A percentile compares a stretch with the other conserved stretches of the same genome.
Conservation (phyloP, 1,139 yeast genomes). For the Scheffersomyces illinoinensis region DNA sequence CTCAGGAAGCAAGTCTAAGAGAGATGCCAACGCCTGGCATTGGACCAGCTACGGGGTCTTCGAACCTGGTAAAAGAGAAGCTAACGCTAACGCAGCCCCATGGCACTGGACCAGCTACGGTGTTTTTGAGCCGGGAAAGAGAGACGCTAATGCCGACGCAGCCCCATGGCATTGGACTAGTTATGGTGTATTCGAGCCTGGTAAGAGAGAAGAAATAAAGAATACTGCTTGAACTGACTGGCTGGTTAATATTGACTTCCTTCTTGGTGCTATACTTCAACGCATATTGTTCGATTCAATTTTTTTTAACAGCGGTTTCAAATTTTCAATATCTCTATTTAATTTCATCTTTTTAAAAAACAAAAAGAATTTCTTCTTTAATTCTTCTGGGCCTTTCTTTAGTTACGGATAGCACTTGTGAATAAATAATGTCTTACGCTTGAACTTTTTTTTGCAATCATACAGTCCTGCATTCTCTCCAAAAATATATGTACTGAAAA, state of each 20-base stretch:
- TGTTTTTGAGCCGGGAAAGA: conserved; percentile 11
- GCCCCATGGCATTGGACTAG: conserved; percentile 17
- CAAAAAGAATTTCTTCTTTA: not conserved
- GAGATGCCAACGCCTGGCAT: conserved; percentile 9
- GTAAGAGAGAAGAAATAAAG: conserved; percentile 7
- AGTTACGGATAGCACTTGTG: not conserved
- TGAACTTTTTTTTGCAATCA: not conserved
- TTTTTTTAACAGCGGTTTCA: not conserved
- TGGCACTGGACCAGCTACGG: conserved; percentile 12
- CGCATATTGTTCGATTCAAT: not conserved
- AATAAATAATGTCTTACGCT: not conserved
- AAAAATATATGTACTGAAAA: not conserved
- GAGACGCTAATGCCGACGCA: conserved; percentile 16
- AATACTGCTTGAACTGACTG: not conserved
- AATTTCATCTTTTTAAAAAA: not conserved
- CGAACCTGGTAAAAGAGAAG: conserved; percentile 9
- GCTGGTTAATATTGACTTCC: not conserved
- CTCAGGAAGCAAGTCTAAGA: conserved; percentile 3
- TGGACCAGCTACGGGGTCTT: conserved; percentile 4
- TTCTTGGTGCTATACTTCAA: not conserved
- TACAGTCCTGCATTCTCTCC: not conserved
- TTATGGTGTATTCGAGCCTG: conserved; percentile 16
- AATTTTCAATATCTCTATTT: not conserved
- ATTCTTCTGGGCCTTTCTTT: not conserved
- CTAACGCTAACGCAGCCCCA: conserved; percentile 12